Percentiles rank a stretch among this genome's conserved stretches.
Evolutionary conservation across 1,284 basidiomycete species (phyloP).

Genomic region (Ustilago hordei): DNA sequence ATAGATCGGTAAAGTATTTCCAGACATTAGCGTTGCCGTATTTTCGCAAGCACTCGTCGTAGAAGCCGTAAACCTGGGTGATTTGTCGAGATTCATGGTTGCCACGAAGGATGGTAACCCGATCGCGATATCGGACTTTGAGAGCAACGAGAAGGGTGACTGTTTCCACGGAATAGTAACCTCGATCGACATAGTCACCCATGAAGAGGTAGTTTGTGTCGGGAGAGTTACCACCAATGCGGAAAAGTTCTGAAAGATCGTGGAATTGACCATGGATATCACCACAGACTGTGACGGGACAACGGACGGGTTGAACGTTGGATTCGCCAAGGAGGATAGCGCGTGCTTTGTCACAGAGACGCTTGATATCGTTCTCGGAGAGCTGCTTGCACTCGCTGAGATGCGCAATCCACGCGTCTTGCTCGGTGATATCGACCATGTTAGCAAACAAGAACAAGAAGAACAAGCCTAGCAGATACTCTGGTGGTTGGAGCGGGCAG

Average conservation of each 20-base stretch:
- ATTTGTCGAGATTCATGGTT: conserved; percentile 99
- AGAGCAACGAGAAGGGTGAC: conserved; percentile 97
- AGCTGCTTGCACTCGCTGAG: conserved; percentile 98
- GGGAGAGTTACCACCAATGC: conserved; percentile 98
- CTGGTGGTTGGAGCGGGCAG: not conserved
- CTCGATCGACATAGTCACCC: conserved; percentile 99
- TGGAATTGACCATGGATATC: conserved; percentile 98
- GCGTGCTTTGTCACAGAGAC: conserved; percentile 97
- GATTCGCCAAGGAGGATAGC: conserved; percentile 87
- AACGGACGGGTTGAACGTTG: conserved; percentile 86
- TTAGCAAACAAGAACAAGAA: not conserved
- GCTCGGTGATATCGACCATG: conserved; percentile 68
- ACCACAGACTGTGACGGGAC: conserved; percentile 73
- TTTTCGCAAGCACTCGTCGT: conserved; percentile 99
- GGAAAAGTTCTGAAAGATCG: conserved; percentile 98
- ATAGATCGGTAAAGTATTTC: conserved; percentile 99
- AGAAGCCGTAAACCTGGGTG: conserved; percentile 99
- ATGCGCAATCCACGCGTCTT: conserved; percentile 86
- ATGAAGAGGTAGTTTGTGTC: conserved; percentile 99
- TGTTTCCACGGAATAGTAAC: conserved; percentile 99
- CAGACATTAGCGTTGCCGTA: conserved; percentile 99
- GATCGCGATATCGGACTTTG: conserved; percentile 97
- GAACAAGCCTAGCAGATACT: not conserved
- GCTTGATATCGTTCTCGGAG: conserved; percentile 94
- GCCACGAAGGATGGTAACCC: conserved; percentile 96